Percentiles rank a stretch among this genome's conserved stretches.
phyloP scores from a whole-genome alignment of 2,329 filamentous ascomycete species.

The Drechslerella stenobrocha region DNA sequence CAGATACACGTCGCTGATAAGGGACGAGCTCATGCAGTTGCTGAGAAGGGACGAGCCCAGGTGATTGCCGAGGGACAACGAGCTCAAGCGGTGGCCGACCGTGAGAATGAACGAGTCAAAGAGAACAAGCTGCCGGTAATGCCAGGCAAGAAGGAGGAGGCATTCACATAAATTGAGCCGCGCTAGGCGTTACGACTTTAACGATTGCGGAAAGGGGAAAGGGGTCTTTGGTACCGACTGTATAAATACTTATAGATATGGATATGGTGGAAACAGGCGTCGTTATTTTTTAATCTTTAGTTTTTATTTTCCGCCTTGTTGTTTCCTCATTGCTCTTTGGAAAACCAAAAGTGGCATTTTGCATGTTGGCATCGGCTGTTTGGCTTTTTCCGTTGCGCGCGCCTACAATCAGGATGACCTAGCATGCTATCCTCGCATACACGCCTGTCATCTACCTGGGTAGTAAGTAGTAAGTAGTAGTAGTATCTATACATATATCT shows the following conservation, averaged over 20 bases:
- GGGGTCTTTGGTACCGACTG: slow-evolving; percentile 7
- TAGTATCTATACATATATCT: too few relatives aligned
- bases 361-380: not conserved
- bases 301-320: slow-evolving; percentile 18
- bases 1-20: too few relatives aligned
- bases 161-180: slow-evolving; percentile 14
- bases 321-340: not conserved
- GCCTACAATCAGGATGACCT: too few relatives aligned
- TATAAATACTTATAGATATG: slow-evolving; percentile 38
- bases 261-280: slow-evolving; percentile 39
- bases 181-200: too few relatives aligned
- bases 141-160: slow-evolving; percentile 24
- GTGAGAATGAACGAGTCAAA: slow-evolving; percentile 1
- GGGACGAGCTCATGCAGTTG: too few relatives aligned
- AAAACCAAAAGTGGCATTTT: slow-evolving; percentile 35
- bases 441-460: too few relatives aligned
- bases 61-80: too few relatives aligned
- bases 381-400: too few relatives aligned
- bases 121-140: slow-evolving; percentile 31
- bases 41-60: too few relatives aligned
- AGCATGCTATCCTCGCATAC: too few relatives aligned
- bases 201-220: not conserved
- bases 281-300: slow-evolving; percentile 14
- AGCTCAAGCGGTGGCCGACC: too few relatives aligned
- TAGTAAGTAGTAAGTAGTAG: too few relatives aligned